Evolutionary conservation across 441 rosid species (phyloP).

Genomic region (Gossypium davidsonii): DNA sequence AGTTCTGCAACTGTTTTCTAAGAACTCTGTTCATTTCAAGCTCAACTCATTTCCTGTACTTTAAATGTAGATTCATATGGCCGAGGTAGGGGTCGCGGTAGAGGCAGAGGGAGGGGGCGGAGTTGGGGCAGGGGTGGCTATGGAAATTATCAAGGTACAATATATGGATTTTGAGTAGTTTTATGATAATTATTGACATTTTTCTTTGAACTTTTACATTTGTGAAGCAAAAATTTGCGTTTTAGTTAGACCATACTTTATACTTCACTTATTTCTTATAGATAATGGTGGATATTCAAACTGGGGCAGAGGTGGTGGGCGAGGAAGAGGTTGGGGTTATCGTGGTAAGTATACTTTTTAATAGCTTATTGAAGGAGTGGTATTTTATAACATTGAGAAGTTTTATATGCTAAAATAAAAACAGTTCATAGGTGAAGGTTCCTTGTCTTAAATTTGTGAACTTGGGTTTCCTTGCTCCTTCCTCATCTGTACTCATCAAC

Average conservation of each 20-base stretch:
- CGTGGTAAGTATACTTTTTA: slow-evolving; percentile 13
- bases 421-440: not conserved
- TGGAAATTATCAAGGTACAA: slow-evolving; percentile 55
- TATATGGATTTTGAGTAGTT: slow-evolving; percentile 19
- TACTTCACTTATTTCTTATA: slow-evolving; percentile 20
- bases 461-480: not conserved
- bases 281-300: slow-evolving; percentile 68
- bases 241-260: not conserved
- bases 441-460: not conserved
- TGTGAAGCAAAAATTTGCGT: not conserved
- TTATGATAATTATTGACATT: slow-evolving; percentile 1
- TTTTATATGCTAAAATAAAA: not conserved
- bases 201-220: not conserved
- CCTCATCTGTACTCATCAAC: not conserved
- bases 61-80: slow-evolving; percentile 58
- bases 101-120: slow-evolving; percentile 83
- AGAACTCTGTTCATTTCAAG: not conserved
- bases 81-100: slow-evolving; percentile 61
- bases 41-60: slow-evolving; percentile 1
- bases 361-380: not conserved
- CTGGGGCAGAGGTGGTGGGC: slow-evolving; percentile 69
- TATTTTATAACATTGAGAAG: not conserved
- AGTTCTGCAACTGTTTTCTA: not conserved
- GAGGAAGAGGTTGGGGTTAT: slow-evolving; percentile 70
- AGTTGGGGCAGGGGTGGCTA: slow-evolving; percentile 65